Conservation (phyloP, 441 rosid species). For the Brassica balearica region DNA sequence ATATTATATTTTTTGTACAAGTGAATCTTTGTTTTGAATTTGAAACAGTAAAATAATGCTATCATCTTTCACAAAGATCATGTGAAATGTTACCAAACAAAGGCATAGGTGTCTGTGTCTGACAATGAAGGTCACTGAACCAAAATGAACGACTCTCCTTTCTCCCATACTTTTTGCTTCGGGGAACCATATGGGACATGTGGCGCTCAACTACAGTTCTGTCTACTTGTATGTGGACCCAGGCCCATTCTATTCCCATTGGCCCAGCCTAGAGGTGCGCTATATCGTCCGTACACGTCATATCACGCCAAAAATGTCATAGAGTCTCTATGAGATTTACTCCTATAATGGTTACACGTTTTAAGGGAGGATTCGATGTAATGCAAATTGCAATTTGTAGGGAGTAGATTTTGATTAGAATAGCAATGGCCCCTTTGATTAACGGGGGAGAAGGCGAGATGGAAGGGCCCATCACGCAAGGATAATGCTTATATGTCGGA, state of each 20-base stretch:
- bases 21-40: background rate
- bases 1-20: background rate
- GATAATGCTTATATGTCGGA: constrained; percentile 21
- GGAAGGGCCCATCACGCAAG: constrained; percentile 30
- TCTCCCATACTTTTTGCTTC: constrained; percentile 29
- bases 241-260: constrained; percentile 16
- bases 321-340: background rate
- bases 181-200: constrained; percentile 30
- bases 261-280: constrained; percentile 39
- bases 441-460: constrained; percentile 34
- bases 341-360: background rate
- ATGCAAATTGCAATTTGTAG: constrained; percentile 25
- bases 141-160: constrained; percentile 38
- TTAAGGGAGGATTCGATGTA: constrained; percentile 11
- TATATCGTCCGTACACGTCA: constrained; percentile 39
- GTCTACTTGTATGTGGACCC: constrained; percentile 34
- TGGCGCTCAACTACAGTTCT: background rate
- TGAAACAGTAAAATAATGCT: background rate
- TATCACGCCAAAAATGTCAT: constrained; percentile 15
- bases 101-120: constrained; percentile 27
- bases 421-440: background rate
- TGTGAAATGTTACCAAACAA: constrained; percentile 36
- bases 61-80: constrained; percentile 14
- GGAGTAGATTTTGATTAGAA: constrained; percentile 15
- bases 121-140: constrained; percentile 35